Evolutionary conservation across 1,284 basidiomycete species (phyloP), one percentile per base, ranked within the genome.

Genomic region (Boletus subluridellus): DNA sequence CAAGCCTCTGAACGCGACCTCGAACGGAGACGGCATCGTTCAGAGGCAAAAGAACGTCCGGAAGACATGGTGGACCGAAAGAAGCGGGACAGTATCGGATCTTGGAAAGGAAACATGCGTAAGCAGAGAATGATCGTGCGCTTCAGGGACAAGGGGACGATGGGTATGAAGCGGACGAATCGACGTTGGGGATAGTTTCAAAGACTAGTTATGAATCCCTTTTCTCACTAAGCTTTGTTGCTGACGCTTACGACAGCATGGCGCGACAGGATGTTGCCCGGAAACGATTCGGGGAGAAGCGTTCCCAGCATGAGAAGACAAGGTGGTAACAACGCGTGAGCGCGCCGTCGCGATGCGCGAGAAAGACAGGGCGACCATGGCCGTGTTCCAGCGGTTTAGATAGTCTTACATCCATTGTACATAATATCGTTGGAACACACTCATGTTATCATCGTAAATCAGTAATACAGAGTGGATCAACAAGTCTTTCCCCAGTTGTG

Each of bases 11-110:
- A 89, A 52, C 77, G 82, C 10, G 71, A 76, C 17, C 71, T 80
- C 45, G 81, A 84, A 62, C 82, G 86, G 28, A 88, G 87, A 62
- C 80, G 85, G 3, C 87, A 88, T 46, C 80, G 80, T 51, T 71
- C 75, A 48, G 89, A 89, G 65, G 83, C 80, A 15, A 86, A 84
- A 66, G 87, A 89, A 12, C 77, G 83, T 47, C 55, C 89, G 15
- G 89, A 92, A 67, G 89, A 91, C 26, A 74, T 84, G 70, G 82
- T 89, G 4, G 89, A 3, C 89, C 89, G 26, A 84, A 83, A 62
- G 82, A 82, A 62, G 82, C 89, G 5, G 90, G 89, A 1, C 76
- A 82, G 44, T 89, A 90, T 64, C 87, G 82, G 1, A 82, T 85
- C 81, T 69, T 91, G 54, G 89, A 92, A 76, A 90, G 89, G 77